These are phyloP conservation scores for Brassica balearica DNA, from an alignment of 441 rosid species.

Conservation along the genomic window DNA sequence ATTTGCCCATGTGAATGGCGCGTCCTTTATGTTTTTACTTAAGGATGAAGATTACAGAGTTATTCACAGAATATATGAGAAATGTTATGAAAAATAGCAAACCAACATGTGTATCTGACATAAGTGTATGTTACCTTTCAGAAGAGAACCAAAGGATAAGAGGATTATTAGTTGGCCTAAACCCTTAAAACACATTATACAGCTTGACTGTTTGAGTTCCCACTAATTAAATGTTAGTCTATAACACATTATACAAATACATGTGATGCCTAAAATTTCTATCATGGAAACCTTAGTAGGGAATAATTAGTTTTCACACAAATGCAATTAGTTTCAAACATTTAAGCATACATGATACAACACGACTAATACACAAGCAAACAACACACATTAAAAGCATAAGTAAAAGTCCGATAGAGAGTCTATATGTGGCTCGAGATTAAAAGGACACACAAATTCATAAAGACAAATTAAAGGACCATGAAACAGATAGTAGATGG, in stretches of 20 bases:
- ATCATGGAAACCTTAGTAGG: not conserved
- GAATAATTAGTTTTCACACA: constrained; percentile 7
- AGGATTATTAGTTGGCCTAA: not conserved
- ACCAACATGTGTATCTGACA: not conserved
- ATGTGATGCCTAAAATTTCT: not conserved
- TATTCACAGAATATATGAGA: not conserved
- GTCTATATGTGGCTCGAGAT: constrained; percentile 16
- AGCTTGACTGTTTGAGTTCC: not conserved
- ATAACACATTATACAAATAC: not conserved
- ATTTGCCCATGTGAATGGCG: too few species aligned
- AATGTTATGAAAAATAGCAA: not conserved
- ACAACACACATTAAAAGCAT: constrained; percentile 7
- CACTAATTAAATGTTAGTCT: not conserved
- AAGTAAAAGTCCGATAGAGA: constrained; percentile 16
- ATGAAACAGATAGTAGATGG: constrained; percentile 9
- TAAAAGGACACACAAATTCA: constrained; percentile 17
- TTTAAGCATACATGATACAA: constrained; percentile 8
- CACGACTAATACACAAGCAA: constrained; percentile 19
- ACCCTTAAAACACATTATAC: not conserved
- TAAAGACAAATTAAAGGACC: constrained; percentile 6
- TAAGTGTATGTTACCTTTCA: not conserved
- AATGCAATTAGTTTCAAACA: constrained; percentile 19
- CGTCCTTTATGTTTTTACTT: too few species aligned
- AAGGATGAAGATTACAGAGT: too few species aligned
- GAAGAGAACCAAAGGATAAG: not conserved